Conservation (phyloP, 1,139 yeast species). For the Lipomyces yarrowii region DNA sequence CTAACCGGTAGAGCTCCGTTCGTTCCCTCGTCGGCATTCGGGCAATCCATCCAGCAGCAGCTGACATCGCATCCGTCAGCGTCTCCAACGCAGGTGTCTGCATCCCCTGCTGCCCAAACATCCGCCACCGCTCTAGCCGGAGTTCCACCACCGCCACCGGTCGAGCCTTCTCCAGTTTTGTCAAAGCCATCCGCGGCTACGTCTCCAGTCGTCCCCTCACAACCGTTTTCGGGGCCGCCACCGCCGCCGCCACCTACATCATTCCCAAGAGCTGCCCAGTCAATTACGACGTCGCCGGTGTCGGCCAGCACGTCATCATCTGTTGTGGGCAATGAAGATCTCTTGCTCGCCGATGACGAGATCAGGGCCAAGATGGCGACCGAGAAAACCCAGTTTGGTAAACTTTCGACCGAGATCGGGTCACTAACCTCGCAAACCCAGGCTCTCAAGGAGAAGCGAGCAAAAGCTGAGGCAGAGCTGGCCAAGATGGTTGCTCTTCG, state of each 20-base stretch:
- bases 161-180: not conserved
- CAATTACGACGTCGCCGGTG: conserved; percentile 3
- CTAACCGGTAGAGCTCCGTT: conserved; percentile 40
- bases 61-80: not conserved
- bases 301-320: conserved; percentile 17
- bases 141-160: not conserved
- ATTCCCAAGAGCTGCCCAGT: conserved; percentile 1
- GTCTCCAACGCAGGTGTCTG: not conserved
- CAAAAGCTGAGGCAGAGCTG: conserved; percentile 76
- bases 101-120: not conserved
- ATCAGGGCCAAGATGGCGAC: conserved; percentile 66
- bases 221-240: not conserved
- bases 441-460: conserved; percentile 67
- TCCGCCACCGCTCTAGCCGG: not conserved
- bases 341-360: conserved; percentile 7
- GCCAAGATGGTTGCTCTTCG: conserved; percentile 64
- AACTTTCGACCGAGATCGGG: conserved; percentile 79
- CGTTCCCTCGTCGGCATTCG: conserved; percentile 70
- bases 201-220: conserved; percentile 9
- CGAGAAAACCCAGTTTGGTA: conserved; percentile 85
- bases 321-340: not conserved
- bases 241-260: not conserved
- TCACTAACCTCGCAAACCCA: conserved; percentile 78
- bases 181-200: conserved; percentile 6
- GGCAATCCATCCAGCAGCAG: conserved; percentile 54